phyloP scores from a whole-genome alignment of 352 stramenopile species.

The Sclerospora graminicola region DNA sequence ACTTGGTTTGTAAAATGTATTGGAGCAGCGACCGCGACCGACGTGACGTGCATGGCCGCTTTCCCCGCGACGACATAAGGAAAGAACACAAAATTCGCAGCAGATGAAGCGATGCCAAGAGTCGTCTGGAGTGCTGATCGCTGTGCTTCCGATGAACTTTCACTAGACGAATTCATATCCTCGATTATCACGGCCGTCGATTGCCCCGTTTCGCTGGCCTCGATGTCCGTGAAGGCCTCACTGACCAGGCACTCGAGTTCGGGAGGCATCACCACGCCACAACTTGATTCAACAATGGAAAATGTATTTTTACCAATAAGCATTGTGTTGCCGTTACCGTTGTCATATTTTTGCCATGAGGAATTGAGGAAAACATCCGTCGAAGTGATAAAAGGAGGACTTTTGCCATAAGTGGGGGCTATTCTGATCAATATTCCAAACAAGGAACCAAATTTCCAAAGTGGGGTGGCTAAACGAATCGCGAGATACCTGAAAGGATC shows the following conservation, averaged over 20 bases:
- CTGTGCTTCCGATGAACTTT: not conserved
- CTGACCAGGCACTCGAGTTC: slow-evolving; percentile 9
- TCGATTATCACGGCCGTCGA: slow-evolving; percentile 13
- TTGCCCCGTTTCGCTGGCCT: slow-evolving; percentile 5
- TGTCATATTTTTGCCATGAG: no score
- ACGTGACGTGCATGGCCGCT: slow-evolving; percentile 44
- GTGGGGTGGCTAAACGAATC: no score
- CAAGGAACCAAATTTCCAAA: no score
- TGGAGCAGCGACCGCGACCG: slow-evolving; percentile 41
- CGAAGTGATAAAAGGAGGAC: no score
- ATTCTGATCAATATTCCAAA: no score
- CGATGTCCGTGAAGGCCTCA: slow-evolving; percentile 19
- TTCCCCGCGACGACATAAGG: slow-evolving; percentile 54
- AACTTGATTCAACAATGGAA: no score
- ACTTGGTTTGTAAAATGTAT: slow-evolving; percentile 48
- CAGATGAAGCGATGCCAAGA: slow-evolving; percentile 40
- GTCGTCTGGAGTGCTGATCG: slow-evolving; percentile 33
- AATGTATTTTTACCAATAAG: no score
- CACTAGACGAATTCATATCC: slow-evolving; percentile 1
- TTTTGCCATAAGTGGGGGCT: no score
- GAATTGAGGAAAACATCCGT: no score
- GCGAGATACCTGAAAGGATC: no score
- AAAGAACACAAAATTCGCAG: slow-evolving; percentile 48
- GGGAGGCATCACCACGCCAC: no score
- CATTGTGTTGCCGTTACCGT: no score